Base-by-base conservation (phyloP, 192 early-diverging fungal species). In the Dissophora globulifera region DNA sequence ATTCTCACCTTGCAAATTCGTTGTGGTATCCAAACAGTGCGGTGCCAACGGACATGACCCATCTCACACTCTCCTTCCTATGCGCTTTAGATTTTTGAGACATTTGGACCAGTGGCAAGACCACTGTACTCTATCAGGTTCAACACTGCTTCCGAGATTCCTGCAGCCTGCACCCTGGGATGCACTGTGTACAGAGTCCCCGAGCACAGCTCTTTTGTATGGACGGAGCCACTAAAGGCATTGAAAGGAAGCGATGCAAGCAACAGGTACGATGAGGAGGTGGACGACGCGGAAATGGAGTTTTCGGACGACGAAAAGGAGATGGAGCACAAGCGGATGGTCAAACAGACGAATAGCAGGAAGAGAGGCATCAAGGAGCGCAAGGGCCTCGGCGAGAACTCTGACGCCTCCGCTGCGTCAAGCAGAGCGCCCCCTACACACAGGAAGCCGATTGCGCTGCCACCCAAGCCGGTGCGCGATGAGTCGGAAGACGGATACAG, bases 291-390 rank as follows among this genome's bases (percentile, higher is more conserved):
- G 58, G 92, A 94, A 22, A 72, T 93, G 76, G 95, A 96, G 64
- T 98, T 97, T 72, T 97, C 95, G 15, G 96, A 98, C 78, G 96
- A 98, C 75, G 96, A 98, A 63, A 71, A 90, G 50, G 96, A 98
- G 68, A 63, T 67, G 53, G 83, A 87, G 45, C 78, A 86, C 48
- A 89, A 81, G 48, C 54, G 78, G 27, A 63, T 60, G 46, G 33
- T 81, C 17, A 87, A 88, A 57, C 80, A 81, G 35, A 62, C 58
- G 47, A 69, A 79, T 61, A 79, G 79, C 19, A 79, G 81, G 52
- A 69, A 62, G 65, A 69, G 62, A 67, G 75, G 40, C 4, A 31
- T 29, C 25, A 59, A 56, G 50, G 60, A 61, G 11, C 41, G 58
- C 4, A 64, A 60, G 19, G 19, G 9, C 9, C 43, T 52, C 8